A percentile compares a stretch with the other conserved stretches of the same genome.
These are phyloP conservation scores for Myrmaecium sp. DNA, from an alignment of 2,329 filamentous ascomycete species.

Conservation along the genomic window DNA sequence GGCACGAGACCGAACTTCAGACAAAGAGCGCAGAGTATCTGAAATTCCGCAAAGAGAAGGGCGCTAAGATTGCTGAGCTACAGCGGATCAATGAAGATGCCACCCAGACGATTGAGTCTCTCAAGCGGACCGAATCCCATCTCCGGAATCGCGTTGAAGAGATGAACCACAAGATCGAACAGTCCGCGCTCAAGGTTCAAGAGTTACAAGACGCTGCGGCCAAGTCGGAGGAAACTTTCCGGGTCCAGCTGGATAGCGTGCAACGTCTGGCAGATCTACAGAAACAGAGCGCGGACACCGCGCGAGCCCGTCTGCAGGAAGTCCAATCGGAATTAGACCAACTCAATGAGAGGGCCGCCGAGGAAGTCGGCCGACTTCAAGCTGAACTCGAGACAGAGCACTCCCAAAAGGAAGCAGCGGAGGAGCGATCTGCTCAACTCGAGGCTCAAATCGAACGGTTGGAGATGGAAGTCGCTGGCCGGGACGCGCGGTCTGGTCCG, in stretches of 20 bases:
- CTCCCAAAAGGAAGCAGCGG: conserved; percentile 42
- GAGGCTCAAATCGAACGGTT: conserved; percentile 46
- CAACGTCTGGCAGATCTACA: conserved; percentile 70
- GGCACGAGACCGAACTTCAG: conserved; percentile 82
- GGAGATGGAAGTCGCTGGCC: conserved; percentile 35
- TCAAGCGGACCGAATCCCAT: conserved; percentile 64
- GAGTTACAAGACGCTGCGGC: conserved; percentile 71
- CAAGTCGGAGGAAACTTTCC: conserved; percentile 70
- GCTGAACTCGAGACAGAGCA: conserved; percentile 35
- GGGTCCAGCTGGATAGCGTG: conserved; percentile 68
- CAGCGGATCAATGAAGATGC: conserved; percentile 80
- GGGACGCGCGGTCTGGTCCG: too few species aligned
- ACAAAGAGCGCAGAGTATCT: conserved; percentile 74
- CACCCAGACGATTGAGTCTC: conserved; percentile 55
- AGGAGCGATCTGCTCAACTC: conserved; percentile 46
- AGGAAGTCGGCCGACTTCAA: conserved; percentile 32
- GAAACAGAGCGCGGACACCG: conserved; percentile 56
- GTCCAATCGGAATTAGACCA: conserved; percentile 47
- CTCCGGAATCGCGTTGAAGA: conserved; percentile 70
- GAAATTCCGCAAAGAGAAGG: conserved; percentile 90
- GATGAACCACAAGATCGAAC: conserved; percentile 71
- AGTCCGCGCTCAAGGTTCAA: conserved; percentile 65
- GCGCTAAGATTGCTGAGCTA: conserved; percentile 70
- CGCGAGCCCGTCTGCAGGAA: conserved; percentile 52
- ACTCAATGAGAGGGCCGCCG: conserved; percentile 49